Percentiles rank a stretch among this genome's conserved stretches.
phyloP scores from a whole-genome alignment of 192 early-diverging fungal species.

The Dispira parvispora region DNA sequence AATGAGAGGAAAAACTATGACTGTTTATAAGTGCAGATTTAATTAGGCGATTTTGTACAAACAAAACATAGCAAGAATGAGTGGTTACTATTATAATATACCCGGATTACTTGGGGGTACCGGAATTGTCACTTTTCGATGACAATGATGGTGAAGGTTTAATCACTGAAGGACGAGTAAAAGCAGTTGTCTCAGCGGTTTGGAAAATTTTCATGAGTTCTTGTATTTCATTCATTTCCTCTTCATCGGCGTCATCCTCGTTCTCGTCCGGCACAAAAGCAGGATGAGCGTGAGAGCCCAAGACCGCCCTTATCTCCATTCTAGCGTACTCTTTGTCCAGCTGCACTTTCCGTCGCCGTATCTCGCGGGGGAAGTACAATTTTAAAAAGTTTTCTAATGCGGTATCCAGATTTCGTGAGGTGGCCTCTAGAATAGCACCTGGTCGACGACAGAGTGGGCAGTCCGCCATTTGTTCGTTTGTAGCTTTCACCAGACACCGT shows the following conservation, averaged over 20 bases:
- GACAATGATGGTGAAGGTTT: too few species aligned
- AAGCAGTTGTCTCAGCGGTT: too few species aligned
- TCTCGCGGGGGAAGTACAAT: slow-evolving; percentile 63
- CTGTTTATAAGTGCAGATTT: too few species aligned
- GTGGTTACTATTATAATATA: too few species aligned
- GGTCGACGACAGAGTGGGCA: slow-evolving; percentile 58
- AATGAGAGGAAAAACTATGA: too few species aligned
- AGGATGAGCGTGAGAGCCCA: slow-evolving; percentile 22
- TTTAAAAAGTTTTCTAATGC: slow-evolving; percentile 51
- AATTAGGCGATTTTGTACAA: too few species aligned
- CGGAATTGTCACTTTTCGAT: too few species aligned
- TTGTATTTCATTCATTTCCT: neutral
- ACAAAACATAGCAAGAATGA: too few species aligned
- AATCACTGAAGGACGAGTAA: too few species aligned
- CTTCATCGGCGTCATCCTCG: slow-evolving; percentile 2
- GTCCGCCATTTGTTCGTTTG: slow-evolving; percentile 35
- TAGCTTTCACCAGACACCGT: slow-evolving; percentile 62
- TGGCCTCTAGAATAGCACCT: slow-evolving; percentile 39
- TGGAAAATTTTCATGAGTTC: too few species aligned
- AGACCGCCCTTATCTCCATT: slow-evolving; percentile 40
- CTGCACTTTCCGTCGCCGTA: slow-evolving; percentile 49
- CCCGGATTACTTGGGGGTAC: too few species aligned
- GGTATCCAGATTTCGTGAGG: slow-evolving; percentile 40
- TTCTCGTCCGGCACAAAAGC: slow-evolving; percentile 18
- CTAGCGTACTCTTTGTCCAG: slow-evolving; percentile 41